Evolutionary conservation across 257 asterid genomes (phyloP), one percentile per base, ranked within the genome.

Genomic region (Dorcoceras hygrometricum): DNA sequence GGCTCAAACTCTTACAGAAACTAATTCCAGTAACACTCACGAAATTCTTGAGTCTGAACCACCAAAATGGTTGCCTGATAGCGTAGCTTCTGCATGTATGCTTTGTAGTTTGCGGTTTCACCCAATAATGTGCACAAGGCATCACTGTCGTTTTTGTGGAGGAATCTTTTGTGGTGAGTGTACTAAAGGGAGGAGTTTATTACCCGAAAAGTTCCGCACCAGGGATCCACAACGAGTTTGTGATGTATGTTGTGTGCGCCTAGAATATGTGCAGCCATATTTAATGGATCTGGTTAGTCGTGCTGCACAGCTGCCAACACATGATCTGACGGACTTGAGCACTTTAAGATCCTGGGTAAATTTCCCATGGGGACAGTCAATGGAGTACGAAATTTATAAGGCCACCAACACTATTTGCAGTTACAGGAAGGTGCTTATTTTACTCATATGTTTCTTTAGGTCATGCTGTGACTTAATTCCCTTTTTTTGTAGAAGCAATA

Each of bases 321-420:
- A 84, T 76, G 99, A 94, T 77, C 74, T 94, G 72, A 94, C 98
- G 7, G 98, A 94, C 73, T 71, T 94, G 79, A 90, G 98, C 87
- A 94, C 99, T 73, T 80, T 94, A 72, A 84, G 99, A 79, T 94
- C 99, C 36, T 94, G 99, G 99, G 86, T 94, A 48, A 94, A 94
- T 78, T 90, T 94, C 68, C 99, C 99, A 0, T 94, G 98, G 99
- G 98, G 98, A 22, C 99, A 94, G 79, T 81, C 99, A 7, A 88
- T 94, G 99, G 99, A 94, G 73, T 73, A 87, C 43, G 99, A 94
- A 82, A 94, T 90, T 63, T 94, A 94, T 79, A 90, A 94, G 88
- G 96, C 99, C 63, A 79, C 98, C 43, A 94, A 90, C 84, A 81
- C 87, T 23, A 82, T 94, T 57, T 86, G 86, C 65, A 79, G 93